phyloP scores from a whole-genome alignment of 345 rosid genomes.

The Crucihimalaya himalaica region DNA sequence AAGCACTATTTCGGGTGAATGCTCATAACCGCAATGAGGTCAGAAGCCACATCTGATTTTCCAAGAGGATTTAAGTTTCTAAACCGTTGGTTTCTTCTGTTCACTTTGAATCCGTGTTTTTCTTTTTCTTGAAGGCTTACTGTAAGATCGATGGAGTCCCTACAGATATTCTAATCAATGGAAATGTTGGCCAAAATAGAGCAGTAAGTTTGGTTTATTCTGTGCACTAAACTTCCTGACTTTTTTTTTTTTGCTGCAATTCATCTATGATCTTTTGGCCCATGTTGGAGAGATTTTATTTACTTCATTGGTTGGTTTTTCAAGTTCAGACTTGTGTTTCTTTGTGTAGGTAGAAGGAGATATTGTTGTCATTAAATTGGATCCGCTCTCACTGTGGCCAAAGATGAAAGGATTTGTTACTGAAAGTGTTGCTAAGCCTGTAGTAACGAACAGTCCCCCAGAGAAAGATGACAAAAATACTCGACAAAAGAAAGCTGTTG shows the following conservation, averaged over 20 bases:
- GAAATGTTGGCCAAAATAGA: slow-evolving; percentile 74
- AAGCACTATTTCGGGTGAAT: slow-evolving; percentile 71
- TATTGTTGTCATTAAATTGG: slow-evolving; percentile 63
- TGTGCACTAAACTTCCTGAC: not conserved
- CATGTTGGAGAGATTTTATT: not conserved
- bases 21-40: slow-evolving; percentile 88
- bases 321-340: slow-evolving; percentile 22
- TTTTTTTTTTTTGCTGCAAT: not conserved
- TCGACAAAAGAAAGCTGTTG: slow-evolving; percentile 17
- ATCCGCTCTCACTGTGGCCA: slow-evolving; percentile 66
- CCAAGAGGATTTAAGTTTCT: not conserved
- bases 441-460: slow-evolving; percentile 37
- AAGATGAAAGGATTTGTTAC: slow-evolving; percentile 75
- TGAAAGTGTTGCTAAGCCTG: slow-evolving; percentile 39
- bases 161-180: slow-evolving; percentile 73
- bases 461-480: slow-evolving; percentile 41
- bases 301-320: not conserved
- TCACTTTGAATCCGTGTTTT: not conserved
- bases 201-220: slow-evolving; percentile 63
- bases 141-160: slow-evolving; percentile 94
- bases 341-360: slow-evolving; percentile 78
- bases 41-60: slow-evolving; percentile 31
- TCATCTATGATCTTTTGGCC: not conserved
- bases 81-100: slow-evolving; percentile 10
- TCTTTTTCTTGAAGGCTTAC: slow-evolving; percentile 60